These are phyloP conservation scores for Trichoderma brevicompactum DNA, from an alignment of 2,329 filamentous ascomycete genomes.

Conservation along the genomic window DNA sequence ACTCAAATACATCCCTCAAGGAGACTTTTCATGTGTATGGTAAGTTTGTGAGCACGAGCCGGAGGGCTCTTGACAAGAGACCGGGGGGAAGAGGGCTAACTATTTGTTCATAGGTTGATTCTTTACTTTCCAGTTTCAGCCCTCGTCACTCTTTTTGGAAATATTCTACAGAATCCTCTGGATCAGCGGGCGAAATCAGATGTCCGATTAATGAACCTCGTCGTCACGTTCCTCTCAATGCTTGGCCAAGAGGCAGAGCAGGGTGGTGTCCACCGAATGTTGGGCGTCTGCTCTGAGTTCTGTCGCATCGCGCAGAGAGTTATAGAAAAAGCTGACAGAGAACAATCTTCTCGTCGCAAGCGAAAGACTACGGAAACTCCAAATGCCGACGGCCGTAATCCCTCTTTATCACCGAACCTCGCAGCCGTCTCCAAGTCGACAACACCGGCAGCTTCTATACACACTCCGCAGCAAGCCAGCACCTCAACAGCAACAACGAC, in stretches of 20 bases:
- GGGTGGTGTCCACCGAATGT: conserved; percentile 89
- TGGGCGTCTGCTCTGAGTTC: conserved; percentile 93
- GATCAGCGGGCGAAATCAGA: conserved; percentile 88
- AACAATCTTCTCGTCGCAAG: conserved; percentile 79
- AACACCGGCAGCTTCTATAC: conserved; percentile 1
- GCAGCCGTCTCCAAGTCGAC: conserved; percentile 21
- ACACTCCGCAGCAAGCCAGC: conserved; percentile 1
- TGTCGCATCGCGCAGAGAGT: conserved; percentile 90
- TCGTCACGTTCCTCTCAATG: conserved; percentile 89
- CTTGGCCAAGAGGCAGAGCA: conserved; percentile 88
- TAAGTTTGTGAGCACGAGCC: conserved; percentile 49
- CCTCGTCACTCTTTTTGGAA: conserved; percentile 92
- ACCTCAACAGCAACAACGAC: conserved; percentile 12
- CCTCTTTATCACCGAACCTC: conserved; percentile 27
- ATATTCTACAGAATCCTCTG: conserved; percentile 92
- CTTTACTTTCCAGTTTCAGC: conserved; percentile 96
- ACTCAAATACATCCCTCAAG: conserved; percentile 94
- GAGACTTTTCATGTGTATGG: conserved; percentile 95
- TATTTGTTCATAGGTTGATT: conserved; percentile 66
- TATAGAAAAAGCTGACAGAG: conserved; percentile 88
- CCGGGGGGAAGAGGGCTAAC: conserved; percentile 1
- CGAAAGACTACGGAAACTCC: conserved; percentile 69
- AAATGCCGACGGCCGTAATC: conserved; percentile 30
- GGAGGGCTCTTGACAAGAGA: no score
- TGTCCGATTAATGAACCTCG: conserved; percentile 86